Conservation (phyloP, 371 early-diverging fungal genomes). For the Circinella umbellata region DNA sequence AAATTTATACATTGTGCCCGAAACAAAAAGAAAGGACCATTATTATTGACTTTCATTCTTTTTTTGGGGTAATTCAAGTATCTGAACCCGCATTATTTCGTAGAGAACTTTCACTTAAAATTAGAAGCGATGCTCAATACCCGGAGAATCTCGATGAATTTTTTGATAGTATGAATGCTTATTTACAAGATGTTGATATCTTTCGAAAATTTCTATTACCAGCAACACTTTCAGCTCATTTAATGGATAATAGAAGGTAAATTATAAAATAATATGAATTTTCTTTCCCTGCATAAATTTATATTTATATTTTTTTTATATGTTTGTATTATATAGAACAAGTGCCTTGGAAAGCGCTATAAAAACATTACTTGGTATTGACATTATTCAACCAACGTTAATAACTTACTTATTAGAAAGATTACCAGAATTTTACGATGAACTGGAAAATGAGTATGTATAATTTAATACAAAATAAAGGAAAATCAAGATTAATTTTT, state of each 20-base stretch:
- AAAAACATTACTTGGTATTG: conserved; percentile 65
- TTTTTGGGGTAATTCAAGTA: conserved; percentile 12
- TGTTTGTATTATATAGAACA: not conserved
- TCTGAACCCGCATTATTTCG: conserved; percentile 37
- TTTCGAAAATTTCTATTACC: conserved; percentile 46
- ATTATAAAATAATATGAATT: not conserved
- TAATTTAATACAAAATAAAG: not conserved
- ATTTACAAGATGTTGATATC: conserved; percentile 26
- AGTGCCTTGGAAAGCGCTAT: conserved; percentile 61
- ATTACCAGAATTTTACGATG: conserved; percentile 68
- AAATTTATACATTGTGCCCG: too few species aligned
- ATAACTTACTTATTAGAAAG: conserved; percentile 68
- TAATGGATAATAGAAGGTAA: not conserved
- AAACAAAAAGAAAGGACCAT: too few species aligned
- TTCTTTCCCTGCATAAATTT: not conserved
- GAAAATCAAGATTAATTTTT: not conserved
- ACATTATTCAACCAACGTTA: conserved; percentile 63
- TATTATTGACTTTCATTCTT: not conserved
- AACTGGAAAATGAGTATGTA: conserved; percentile 54
- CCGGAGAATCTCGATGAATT: conserved; percentile 27
- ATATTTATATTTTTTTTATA: not conserved
- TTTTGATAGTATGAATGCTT: conserved; percentile 30
- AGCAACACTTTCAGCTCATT: conserved; percentile 21
- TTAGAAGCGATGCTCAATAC: conserved; percentile 28
- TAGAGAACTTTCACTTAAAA: conserved; percentile 34